Evolutionary conservation across 495 filamentous ascomycete species (phyloP), one percentile per base, ranked within the genome.

Genomic region (Parathielavia appendiculata): DNA sequence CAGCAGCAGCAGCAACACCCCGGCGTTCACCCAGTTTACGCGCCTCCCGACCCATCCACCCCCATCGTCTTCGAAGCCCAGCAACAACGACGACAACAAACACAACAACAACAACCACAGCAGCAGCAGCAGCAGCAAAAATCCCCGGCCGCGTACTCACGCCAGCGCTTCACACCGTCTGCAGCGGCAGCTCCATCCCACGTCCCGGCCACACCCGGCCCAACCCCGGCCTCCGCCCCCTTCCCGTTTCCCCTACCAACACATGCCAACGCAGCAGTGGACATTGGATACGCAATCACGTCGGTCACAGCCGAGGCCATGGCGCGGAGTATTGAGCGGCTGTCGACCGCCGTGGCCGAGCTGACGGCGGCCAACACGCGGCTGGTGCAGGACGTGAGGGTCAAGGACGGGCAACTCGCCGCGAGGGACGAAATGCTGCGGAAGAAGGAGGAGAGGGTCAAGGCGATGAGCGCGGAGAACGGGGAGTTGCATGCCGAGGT

Each of bases 281-380:
- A 12, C 19, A 12, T 38, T 8, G 49, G 53, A 14, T 53, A 59
- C 45, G 56, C 47, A 9, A 41, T 58, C 5, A 49, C 49, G 8
- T 35, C 57, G 2, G 57, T 41, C 17, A 53, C 57, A 2, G 51
- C 38, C 14, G 58, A 56, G 8, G 38, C 53, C 19, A 51, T 61
- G 39, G 58, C 46, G 26, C 45, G 58, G 7, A 56, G 38, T 14
- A 39, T 61, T 12, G 58, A 56, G 17, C 36, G 58, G 7, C 20
- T 61, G 11, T 52, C 53, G 19, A 26, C 17, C 5, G 20, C 51
- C 0, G 41, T 61, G 1, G 53, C 20, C 4, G 58, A 56, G 19
- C 20, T 61, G 30, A 47, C 52, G 7, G 53, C 53, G 2, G n/a
- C 58, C 12, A 56, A 61, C 34, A 20, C 47, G 17, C 52, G 26